These are phyloP conservation scores for Myxozyma neotropica DNA, from an alignment of 805 yeast genomes.

Conservation along the genomic window DNA sequence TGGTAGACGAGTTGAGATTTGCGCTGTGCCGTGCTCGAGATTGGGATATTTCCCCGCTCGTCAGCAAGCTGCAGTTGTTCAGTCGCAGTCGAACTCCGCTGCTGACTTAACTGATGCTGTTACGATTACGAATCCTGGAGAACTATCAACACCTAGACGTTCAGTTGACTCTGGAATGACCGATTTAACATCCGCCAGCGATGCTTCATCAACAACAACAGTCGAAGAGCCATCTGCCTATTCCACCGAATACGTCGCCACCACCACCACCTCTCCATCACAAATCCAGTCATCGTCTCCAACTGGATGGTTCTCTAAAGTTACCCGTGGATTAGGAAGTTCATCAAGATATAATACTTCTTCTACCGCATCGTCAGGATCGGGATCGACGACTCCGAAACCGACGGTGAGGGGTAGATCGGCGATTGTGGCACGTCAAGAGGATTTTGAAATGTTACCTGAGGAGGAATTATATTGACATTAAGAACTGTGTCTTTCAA, in stretches of 20 bases:
- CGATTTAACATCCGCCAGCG: slow-evolving; percentile 1
- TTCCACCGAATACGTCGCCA: not conserved
- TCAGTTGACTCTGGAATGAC: slow-evolving; percentile 12
- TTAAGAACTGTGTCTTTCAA: no score
- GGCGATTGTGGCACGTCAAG: not conserved
- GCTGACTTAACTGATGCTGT: no score
- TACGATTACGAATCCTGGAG: not conserved
- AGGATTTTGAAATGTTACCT: slow-evolving; percentile 15
- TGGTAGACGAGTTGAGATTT: slow-evolving; percentile 25
- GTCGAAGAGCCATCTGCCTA: not conserved
- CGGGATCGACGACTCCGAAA: not conserved
- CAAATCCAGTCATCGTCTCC: not conserved
- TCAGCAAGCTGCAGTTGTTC: not conserved
- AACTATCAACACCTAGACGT: not conserved
- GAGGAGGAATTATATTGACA: slow-evolving; percentile 13
- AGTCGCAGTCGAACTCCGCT: not conserved
- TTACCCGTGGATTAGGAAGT: not conserved
- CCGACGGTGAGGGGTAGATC: not conserved
- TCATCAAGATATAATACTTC: no score
- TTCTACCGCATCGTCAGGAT: not conserved
- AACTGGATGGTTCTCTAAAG: slow-evolving; percentile 7
- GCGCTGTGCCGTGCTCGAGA: slow-evolving; percentile 15
- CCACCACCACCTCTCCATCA: not conserved
- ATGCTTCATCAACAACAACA: slow-evolving; percentile 1
- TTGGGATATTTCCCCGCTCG: slow-evolving; percentile 24